Evolutionary conservation across 2,329 filamentous ascomycete species (phyloP).

Genomic region (Zopfia rhizophila): DNA sequence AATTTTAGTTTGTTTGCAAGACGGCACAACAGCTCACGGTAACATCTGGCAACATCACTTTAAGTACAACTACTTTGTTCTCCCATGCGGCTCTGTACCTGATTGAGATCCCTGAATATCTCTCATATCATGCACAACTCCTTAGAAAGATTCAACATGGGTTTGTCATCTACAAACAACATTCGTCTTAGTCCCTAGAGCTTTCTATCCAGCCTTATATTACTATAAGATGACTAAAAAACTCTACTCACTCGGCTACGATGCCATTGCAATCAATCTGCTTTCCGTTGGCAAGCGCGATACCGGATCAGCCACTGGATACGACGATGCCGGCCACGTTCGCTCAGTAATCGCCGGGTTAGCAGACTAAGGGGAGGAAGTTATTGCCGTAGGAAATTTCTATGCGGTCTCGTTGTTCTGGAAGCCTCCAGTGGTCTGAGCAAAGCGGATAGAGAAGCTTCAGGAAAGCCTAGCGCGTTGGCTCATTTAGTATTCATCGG

Average conservation of each 20-base stretch:
- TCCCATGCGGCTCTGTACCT: too few species aligned
- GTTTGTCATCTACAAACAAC: too few species aligned
- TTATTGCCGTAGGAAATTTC: conserved; percentile 47
- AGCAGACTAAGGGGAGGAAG: conserved; percentile 38
- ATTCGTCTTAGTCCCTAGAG: conserved; percentile 26
- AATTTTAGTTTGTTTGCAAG: too few species aligned
- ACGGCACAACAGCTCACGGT: too few species aligned
- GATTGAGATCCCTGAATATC: too few species aligned
- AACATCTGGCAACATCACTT: too few species aligned
- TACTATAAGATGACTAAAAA: conserved; percentile 15
- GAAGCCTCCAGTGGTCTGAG: conserved; percentile 36
- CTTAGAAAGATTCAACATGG: too few species aligned
- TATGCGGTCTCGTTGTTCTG: conserved; percentile 41
- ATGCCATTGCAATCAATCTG: conserved; percentile 11
- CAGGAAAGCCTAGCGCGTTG: conserved; percentile 30
- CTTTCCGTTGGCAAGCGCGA: conserved; percentile 16
- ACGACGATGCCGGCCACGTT: conserved; percentile 38
- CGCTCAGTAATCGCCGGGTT: conserved; percentile 21
- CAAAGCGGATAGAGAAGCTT: conserved; percentile 25
- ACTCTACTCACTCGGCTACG: conserved; percentile 17
- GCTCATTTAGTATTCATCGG: conserved; percentile 8
- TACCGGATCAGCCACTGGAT: conserved; percentile 1
- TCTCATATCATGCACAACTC: too few species aligned
- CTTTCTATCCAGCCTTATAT: conserved; percentile 16
- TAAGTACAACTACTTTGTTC: too few species aligned